These are phyloP conservation scores for Ophiostoma perfectum DNA, from an alignment of 2,329 filamentous ascomycete species.

Conservation along the genomic window DNA sequence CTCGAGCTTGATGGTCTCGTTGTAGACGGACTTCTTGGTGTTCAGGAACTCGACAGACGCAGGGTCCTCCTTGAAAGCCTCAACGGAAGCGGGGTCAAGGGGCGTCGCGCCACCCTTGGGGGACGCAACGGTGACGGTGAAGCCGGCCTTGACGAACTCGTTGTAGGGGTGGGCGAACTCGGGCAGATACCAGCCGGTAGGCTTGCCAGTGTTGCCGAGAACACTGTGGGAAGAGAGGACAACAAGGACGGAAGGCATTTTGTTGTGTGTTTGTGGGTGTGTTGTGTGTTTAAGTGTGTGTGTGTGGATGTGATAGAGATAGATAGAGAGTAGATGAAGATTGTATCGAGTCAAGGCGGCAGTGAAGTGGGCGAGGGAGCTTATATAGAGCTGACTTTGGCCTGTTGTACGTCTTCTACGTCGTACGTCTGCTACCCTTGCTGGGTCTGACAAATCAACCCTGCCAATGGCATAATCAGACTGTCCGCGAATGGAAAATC, in stretches of 20 bases:
- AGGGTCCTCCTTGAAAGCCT: slow-evolving; percentile 49
- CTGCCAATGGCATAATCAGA: not conserved
- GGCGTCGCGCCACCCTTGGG: slow-evolving; percentile 58
- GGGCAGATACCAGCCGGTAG: slow-evolving; percentile 66
- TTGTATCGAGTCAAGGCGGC: not conserved
- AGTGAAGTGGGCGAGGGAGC: not conserved
- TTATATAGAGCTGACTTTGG: not conserved
- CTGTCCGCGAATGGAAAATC: not conserved
- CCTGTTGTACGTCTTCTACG: too few species aligned
- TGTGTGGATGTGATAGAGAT: not conserved
- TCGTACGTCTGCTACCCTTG: too few species aligned
- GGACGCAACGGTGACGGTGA: slow-evolving; percentile 54
- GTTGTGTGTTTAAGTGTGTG: not conserved
- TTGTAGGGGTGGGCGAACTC: slow-evolving; percentile 63
- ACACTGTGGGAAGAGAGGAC: slow-evolving; percentile 60
- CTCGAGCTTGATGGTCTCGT: slow-evolving; percentile 23
- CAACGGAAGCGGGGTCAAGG: slow-evolving; percentile 54
- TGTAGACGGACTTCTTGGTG: slow-evolving; percentile 39
- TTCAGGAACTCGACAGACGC: slow-evolving; percentile 50
- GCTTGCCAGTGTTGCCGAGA: slow-evolving; percentile 45
- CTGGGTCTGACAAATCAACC: slow-evolving; percentile 2
- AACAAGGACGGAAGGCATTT: slow-evolving; percentile 56
- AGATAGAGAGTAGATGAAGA: too few species aligned
- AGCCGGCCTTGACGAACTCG: slow-evolving; percentile 46
- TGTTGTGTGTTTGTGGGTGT: not conserved